These are phyloP conservation scores for Claviceps monticola DNA, from an alignment of 2,329 filamentous ascomycete species.

Conservation along the genomic window DNA sequence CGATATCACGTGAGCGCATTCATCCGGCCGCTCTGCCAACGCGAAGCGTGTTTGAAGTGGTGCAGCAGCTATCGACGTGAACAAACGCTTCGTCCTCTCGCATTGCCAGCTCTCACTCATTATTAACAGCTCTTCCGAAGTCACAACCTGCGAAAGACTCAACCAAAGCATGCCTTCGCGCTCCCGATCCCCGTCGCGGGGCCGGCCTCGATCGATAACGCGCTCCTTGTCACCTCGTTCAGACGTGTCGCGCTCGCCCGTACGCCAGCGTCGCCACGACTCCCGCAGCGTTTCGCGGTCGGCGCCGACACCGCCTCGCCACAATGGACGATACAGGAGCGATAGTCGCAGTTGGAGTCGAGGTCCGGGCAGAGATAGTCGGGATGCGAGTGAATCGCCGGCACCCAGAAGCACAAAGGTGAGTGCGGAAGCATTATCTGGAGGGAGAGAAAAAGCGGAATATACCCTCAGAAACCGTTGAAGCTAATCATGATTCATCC, in stretches of 20 bases:
- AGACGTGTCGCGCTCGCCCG: slow-evolving; percentile 19
- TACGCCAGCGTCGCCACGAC: slow-evolving; percentile 17
- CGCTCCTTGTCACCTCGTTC: slow-evolving; percentile 23
- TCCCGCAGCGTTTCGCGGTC: slow-evolving; percentile 22
- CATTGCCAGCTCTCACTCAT: not conserved
- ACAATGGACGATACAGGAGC: slow-evolving; percentile 20
- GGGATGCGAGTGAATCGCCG: slow-evolving; percentile 25
- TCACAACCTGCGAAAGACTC: not conserved
- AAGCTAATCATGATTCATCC: not conserved
- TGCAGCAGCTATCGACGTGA: no score
- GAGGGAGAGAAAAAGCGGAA: not conserved
- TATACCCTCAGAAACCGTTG: not conserved
- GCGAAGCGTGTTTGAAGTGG: no score
- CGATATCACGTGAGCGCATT: no score
- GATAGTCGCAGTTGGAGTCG: slow-evolving; percentile 19
- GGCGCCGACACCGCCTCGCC: slow-evolving; percentile 17
- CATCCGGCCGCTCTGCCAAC: no score
- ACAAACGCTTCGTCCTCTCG: not conserved
- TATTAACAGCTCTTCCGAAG: not conserved
- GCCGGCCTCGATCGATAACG: slow-evolving; percentile 19
- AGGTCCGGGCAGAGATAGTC: slow-evolving; percentile 20
- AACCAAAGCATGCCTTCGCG: slow-evolving; percentile 13
- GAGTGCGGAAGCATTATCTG: slow-evolving; percentile 5
- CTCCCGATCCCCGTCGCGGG: slow-evolving; percentile 19
- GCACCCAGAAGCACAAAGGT: slow-evolving; percentile 39